phyloP scores from a whole-genome alignment of 305 asterid genomes.

The Fraxinus platypoda region DNA sequence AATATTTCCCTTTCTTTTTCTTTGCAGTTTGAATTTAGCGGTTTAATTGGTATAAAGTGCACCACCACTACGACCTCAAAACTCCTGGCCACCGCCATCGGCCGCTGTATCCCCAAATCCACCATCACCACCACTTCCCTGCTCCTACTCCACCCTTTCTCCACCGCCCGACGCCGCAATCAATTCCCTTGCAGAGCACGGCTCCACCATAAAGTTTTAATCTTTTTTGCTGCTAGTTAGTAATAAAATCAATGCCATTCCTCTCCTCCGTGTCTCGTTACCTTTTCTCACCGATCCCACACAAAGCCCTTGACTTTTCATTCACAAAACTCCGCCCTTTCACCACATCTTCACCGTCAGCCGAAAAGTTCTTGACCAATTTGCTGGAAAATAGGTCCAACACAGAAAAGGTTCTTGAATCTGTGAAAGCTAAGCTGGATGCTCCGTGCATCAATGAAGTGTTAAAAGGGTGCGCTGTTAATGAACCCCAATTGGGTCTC shows the following conservation, averaged over 20 bases:
- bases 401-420: slow-evolving; percentile 47
- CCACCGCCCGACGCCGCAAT: background rate
- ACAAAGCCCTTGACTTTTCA: slow-evolving; percentile 22
- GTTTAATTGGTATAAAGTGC: background rate
- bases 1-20: too few relatives aligned
- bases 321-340: slow-evolving; percentile 21
- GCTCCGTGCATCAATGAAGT: slow-evolving; percentile 53
- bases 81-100: too few relatives aligned
- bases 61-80: background rate
- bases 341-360: slow-evolving; percentile 45
- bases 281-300: slow-evolving; percentile 22
- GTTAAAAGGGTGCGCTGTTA: slow-evolving; percentile 45
- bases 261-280: slow-evolving; percentile 36
- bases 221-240: background rate
- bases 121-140: background rate
- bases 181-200: background rate
- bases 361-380: slow-evolving; percentile 46
- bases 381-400: slow-evolving; percentile 37
- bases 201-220: background rate
- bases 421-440: slow-evolving; percentile 49
- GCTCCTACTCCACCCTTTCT: background rate
- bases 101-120: too few relatives aligned
- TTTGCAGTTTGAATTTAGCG: too few relatives aligned
- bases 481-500: slow-evolving; percentile 59
- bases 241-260: slow-evolving; percentile 24